Conservation (phyloP, 371 early-diverging fungal genomes). For the Encephalitozoon romaleae region DNA sequence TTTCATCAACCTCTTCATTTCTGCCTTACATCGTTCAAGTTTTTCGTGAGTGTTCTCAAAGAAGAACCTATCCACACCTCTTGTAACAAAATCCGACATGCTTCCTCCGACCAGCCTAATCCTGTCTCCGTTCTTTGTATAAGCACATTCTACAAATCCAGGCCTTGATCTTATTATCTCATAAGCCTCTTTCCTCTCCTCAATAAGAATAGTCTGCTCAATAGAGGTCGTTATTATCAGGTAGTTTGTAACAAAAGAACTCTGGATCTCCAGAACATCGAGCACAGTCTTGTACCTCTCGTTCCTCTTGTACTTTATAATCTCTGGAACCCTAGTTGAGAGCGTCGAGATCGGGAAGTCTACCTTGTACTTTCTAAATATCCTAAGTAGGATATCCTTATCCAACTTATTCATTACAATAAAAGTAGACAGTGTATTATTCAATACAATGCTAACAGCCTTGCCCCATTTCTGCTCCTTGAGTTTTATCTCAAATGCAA, state of each 20-base stretch:
- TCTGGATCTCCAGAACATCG: constrained; percentile 40
- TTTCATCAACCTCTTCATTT: not conserved
- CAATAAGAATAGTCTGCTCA: constrained; percentile 57
- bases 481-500: constrained; percentile 47
- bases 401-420: constrained; percentile 53
- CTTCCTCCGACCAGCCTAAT: constrained; percentile 53
- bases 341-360: constrained; percentile 29
- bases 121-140: constrained; percentile 54
- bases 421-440: constrained; percentile 45
- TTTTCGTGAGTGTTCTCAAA: constrained; percentile 52
- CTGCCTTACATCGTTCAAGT: not conserved
- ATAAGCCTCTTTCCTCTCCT: constrained; percentile 54
- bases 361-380: constrained; percentile 47
- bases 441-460: constrained; percentile 50
- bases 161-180: constrained; percentile 40
- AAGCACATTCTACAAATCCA: constrained; percentile 51
- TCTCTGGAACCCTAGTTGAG: not conserved
- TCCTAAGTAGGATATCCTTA: constrained; percentile 23
- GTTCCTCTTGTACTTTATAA: constrained; percentile 36
- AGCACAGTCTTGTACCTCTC: constrained; percentile 42
- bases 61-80: constrained; percentile 37
- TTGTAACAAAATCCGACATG: constrained; percentile 54
- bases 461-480: constrained; percentile 58
- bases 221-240: constrained; percentile 52
- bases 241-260: constrained; percentile 44